phyloP scores from a whole-genome alignment of 768 basidiomycete genomes.

The Lactifluus rugatus region DNA sequence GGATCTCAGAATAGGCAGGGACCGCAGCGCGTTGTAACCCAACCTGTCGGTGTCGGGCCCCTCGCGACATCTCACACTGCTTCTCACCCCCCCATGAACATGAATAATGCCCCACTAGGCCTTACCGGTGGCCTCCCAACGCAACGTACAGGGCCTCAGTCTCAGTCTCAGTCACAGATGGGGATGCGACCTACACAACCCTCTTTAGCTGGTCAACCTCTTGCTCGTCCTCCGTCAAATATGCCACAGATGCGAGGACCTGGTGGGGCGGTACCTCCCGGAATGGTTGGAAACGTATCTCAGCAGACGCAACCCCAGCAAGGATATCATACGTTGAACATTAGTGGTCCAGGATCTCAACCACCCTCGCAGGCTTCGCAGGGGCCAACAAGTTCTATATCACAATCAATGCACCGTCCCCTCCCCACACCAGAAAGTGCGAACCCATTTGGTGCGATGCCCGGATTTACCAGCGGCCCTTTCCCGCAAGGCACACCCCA shows the following conservation, averaged over 20 bases:
- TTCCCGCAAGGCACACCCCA: constrained; percentile 26
- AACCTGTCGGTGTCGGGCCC: constrained; percentile 27
- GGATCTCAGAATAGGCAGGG: constrained; percentile 5
- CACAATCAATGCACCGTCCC: constrained; percentile 11
- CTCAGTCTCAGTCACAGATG: constrained; percentile 25
- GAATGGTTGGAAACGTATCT: constrained; percentile 38
- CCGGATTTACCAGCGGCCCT: constrained; percentile 11
- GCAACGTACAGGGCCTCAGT: constrained; percentile 29
- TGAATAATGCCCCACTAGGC: constrained; percentile 30
- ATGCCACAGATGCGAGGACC: constrained; percentile 32
- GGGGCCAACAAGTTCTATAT: constrained; percentile 3
- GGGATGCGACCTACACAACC: constrained; percentile 25
- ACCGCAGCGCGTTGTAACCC: constrained; percentile 46
- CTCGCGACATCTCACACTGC: constrained; percentile 5
- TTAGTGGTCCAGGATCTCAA: constrained; percentile 12
- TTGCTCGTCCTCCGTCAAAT: constrained; percentile 28
- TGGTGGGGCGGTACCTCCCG: constrained; percentile 31
- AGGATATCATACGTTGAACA: neutral
- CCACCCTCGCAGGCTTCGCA: constrained; percentile 8
- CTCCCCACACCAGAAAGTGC: constrained; percentile 6
- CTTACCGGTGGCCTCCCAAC: constrained; percentile 29
- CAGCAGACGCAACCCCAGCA: constrained; percentile 26
- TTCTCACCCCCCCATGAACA: constrained; percentile 2
- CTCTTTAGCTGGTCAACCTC: constrained; percentile 24
- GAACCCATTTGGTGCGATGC: constrained; percentile 2